Conservation (phyloP, 345 rosid genomes). For the Nephelium lappaceum region DNA sequence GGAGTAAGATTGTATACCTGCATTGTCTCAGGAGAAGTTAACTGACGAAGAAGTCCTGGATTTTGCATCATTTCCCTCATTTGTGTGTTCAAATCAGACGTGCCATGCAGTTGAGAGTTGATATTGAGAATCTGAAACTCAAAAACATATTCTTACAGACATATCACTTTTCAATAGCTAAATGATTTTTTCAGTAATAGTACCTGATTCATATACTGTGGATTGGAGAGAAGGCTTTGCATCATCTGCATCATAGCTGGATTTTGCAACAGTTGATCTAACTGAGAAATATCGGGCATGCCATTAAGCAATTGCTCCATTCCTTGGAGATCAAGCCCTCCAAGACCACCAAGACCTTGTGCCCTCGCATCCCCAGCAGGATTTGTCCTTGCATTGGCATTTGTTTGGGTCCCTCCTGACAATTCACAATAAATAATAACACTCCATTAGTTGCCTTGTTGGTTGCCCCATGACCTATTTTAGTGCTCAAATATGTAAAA, state of each 20-base stretch:
- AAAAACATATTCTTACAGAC: not conserved
- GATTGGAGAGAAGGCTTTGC: conserved; percentile 66
- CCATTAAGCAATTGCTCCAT: conserved; percentile 50
- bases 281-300: conserved; percentile 42
- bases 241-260: conserved; percentile 67
- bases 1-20: conserved; percentile 40
- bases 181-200: not conserved
- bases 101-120: conserved; percentile 56
- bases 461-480: not conserved
- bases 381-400: conserved; percentile 45
- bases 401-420: conserved; percentile 50
- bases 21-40: conserved; percentile 66
- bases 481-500: not conserved
- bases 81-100: conserved; percentile 63
- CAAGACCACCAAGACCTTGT: conserved; percentile 54
- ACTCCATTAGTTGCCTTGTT: not conserved
- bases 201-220: conserved; percentile 76
- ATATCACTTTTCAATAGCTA: not conserved
- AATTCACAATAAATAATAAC: not conserved
- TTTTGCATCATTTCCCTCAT: conserved; percentile 71
- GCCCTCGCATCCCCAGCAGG: conserved; percentile 51
- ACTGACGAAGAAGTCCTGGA: conserved; percentile 68
- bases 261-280: conserved; percentile 65
- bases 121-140: conserved; percentile 52
- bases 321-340: conserved; percentile 50